phyloP scores from a whole-genome alignment of 176 grass and related monocot species.

The Zoysia pacifica region DNA sequence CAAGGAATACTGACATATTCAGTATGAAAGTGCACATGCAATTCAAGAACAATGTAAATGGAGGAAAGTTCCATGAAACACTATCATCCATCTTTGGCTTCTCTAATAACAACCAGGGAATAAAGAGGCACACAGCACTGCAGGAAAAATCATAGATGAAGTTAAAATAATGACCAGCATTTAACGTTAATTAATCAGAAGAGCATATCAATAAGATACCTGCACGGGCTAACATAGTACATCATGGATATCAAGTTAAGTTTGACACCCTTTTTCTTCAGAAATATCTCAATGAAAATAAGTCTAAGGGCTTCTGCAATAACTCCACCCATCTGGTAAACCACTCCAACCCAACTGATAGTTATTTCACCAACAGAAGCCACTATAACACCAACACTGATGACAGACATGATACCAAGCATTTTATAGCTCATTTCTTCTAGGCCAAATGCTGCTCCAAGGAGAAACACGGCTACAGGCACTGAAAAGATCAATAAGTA shows the following conservation, averaged over 20 bases:
- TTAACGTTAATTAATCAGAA: slow-evolving; percentile 21
- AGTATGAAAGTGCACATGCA: slow-evolving; percentile 95
- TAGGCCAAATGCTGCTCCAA: slow-evolving; percentile 78
- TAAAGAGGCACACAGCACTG: slow-evolving; percentile 93
- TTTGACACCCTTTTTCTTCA: slow-evolving; percentile 95
- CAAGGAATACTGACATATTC: slow-evolving; percentile 96
- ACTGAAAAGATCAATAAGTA: slow-evolving; percentile 56
- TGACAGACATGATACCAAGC: slow-evolving; percentile 93
- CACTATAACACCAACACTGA: slow-evolving; percentile 89
- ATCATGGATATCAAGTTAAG: slow-evolving; percentile 97
- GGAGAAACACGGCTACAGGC: slow-evolving; percentile 97
- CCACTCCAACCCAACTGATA: slow-evolving; percentile 90
- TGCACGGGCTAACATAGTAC: slow-evolving; percentile 99
- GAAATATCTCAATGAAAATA: slow-evolving; percentile 96
- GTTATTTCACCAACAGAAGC: slow-evolving; percentile 95
- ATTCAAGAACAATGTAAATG: slow-evolving; percentile 84
- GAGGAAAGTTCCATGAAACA: slow-evolving; percentile 82
- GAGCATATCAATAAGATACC: slow-evolving; percentile 45
- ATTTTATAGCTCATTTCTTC: slow-evolving; percentile 93
- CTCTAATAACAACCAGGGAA: slow-evolving; percentile 98
- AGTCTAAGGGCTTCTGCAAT: slow-evolving; percentile 90
- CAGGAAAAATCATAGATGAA: slow-evolving; percentile 40
- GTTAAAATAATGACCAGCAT: slow-evolving; percentile 6
- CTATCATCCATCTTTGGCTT: slow-evolving; percentile 97
- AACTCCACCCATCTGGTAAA: slow-evolving; percentile 98